These are phyloP conservation scores for Pichia californica DNA, from an alignment of 805 yeast genomes.

Conservation along the genomic window DNA sequence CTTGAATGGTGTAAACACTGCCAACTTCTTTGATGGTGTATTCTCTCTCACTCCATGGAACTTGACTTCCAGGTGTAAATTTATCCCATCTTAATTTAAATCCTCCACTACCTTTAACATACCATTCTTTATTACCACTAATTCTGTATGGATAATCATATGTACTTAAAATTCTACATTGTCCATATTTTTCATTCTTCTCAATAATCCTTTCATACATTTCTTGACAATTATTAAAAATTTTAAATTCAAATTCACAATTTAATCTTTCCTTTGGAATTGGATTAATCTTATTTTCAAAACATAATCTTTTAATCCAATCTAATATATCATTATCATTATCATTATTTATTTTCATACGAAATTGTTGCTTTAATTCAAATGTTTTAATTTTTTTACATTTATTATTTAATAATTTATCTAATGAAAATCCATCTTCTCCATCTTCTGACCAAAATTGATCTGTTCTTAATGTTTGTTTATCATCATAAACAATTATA, in stretches of 20 bases:
- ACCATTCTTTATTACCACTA: slow-evolving; percentile 37
- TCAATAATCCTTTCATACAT: slow-evolving; percentile 33
- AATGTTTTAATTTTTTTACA: neutral
- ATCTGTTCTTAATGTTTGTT: slow-evolving; percentile 40
- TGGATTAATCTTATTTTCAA: slow-evolving; percentile 28
- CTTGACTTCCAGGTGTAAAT: slow-evolving; percentile 33
- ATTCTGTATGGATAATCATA: slow-evolving; percentile 42
- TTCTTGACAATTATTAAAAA: slow-evolving; percentile 36
- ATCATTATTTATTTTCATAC: slow-evolving; percentile 26
- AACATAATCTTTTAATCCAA: slow-evolving; percentile 36
- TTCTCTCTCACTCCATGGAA: slow-evolving; percentile 41
- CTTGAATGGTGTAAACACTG: slow-evolving; percentile 42
- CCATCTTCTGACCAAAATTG: slow-evolving; percentile 23
- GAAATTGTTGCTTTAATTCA: slow-evolving; percentile 33
- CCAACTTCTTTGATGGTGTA: slow-evolving; percentile 44
- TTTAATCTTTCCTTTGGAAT: slow-evolving; percentile 25
- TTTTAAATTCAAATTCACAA: slow-evolving; percentile 20
- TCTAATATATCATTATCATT: slow-evolving; percentile 31
- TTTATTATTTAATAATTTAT: slow-evolving; percentile 1
- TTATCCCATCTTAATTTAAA: slow-evolving; percentile 43
- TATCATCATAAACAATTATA: slow-evolving; percentile 39
- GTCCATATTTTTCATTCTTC: slow-evolving; percentile 31
- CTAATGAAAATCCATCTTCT: slow-evolving; percentile 33
- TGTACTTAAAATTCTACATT: slow-evolving; percentile 37
- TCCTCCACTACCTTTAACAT: slow-evolving; percentile 35